Conservation (phyloP, 257 asterid species). For the Solanum bulbocastanum region DNA sequence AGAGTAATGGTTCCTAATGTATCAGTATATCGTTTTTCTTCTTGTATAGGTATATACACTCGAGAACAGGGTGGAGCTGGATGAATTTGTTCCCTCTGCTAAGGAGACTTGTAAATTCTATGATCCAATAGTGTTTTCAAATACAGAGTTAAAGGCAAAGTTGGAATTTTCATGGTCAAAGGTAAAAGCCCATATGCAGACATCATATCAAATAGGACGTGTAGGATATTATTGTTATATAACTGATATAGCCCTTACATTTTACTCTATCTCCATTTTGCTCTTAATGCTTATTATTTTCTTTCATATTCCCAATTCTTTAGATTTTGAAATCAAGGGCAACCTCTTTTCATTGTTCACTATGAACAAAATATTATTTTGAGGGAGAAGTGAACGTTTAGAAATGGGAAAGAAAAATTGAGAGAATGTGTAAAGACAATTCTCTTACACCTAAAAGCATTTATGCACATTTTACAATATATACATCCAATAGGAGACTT, state of each 20-base stretch:
- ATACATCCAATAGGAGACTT: neutral
- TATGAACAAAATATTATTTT: neutral
- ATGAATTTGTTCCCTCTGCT: slow-evolving; percentile 28
- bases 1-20: neutral
- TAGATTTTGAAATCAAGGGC: neutral
- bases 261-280: neutral
- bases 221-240: neutral
- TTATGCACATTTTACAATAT: neutral
- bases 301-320: neutral
- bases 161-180: slow-evolving; percentile 37
- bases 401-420: neutral
- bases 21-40: neutral
- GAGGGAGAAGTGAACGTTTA: neutral
- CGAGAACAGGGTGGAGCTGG: slow-evolving; percentile 28
- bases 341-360: neutral
- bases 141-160: slow-evolving; percentile 34
- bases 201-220: neutral
- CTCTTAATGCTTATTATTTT: neutral
- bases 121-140: slow-evolving; percentile 31
- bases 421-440: neutral
- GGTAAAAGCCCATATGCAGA: slow-evolving; percentile 26
- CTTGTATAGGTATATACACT: slow-evolving; percentile 42
- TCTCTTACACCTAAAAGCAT: neutral
- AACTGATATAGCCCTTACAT: neutral
- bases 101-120: slow-evolving; percentile 42